Evolutionary conservation across 177 flowering plant genomes (phyloP), one percentile per base, ranked within the genome.

Genomic region (Telopea speciosissima): DNA sequence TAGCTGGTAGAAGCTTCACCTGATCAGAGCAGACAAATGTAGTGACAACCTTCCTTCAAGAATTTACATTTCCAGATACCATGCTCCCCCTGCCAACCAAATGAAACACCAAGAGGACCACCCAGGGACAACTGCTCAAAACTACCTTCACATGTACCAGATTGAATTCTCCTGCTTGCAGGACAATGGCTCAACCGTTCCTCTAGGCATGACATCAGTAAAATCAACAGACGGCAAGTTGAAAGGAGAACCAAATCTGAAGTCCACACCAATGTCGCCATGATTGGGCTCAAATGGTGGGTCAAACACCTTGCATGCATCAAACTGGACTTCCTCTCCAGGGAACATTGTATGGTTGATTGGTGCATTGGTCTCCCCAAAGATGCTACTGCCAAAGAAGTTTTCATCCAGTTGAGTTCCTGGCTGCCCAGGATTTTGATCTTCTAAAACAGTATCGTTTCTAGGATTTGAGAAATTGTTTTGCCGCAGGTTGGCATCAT

Each of bases 241-340:
- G 69, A 83, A 84, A 1, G 89, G 83, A 44, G 87, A 81, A 24
- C 77, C 82, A 65, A 80, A 85, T 67, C 81, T 81, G 73, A 79
- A 83, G 62, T 81, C 85, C 21, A 65, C 65, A 2, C 75, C 65
- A 25, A 68, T 65, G 19, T 80, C 81, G 31, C 66, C 72, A 14
- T 79, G 72, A 44, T 68, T 68, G 33, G 72, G 24, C 10, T 80
- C 83, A 10, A 79, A 75, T 9, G 73, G 63, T 26, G 75, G 63
- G 67, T 76, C 86, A 22, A 84, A 80, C 61, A 31, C 69, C 73
- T 81, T 82, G 63, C 80, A 72, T 69, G 73, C 84, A 33, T 81
- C 88, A 66, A 77, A 79, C 52, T 76, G 82, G 31, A 54, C 63
- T 25, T 82, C 87, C 0, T 68, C 70, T 56, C 83, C 54, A 5